A percentile compares a stretch with the other conserved stretches of the same genome.
Evolutionary conservation across 257 asterid species (phyloP).

Genomic region (Capsicum pubescens): DNA sequence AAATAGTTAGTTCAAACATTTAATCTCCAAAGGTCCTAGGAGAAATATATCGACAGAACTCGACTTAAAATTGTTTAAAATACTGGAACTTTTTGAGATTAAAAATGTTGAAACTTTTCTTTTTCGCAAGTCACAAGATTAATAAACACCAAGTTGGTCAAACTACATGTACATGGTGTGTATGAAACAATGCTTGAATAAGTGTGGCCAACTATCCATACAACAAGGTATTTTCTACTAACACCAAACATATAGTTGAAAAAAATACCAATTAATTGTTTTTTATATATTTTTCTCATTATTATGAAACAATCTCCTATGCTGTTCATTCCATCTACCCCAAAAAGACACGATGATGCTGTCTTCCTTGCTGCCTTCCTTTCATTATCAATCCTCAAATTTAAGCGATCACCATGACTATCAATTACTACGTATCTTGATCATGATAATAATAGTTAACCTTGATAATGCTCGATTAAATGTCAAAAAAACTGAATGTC

Average conservation of each 20-base stretch:
- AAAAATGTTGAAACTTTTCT: neutral
- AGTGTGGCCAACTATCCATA: neutral
- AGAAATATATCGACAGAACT: neutral
- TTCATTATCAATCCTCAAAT: slow-evolving; percentile 7
- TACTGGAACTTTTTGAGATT: neutral
- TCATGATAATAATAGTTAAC: neutral
- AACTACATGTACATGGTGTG: neutral
- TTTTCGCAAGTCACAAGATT: neutral
- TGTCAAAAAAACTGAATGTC: neutral
- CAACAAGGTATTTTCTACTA: neutral
- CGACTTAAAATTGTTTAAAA: neutral
- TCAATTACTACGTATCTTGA: neutral
- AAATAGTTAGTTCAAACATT: neutral
- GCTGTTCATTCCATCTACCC: neutral
- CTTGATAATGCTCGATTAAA: slow-evolving; percentile 5
- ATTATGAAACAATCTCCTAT: neutral
- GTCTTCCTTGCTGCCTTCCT: neutral
- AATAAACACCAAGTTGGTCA: neutral
- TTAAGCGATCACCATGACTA: neutral
- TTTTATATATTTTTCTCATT: neutral
- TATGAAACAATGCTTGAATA: neutral
- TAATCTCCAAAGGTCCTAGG: neutral
- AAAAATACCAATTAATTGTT: neutral
- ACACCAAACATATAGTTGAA: neutral
- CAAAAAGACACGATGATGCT: neutral